Percentiles rank a stretch among this genome's conserved stretches.
phyloP scores from a whole-genome alignment of 1,284 basidiomycete species.

The Malassezia arunalokei region DNA sequence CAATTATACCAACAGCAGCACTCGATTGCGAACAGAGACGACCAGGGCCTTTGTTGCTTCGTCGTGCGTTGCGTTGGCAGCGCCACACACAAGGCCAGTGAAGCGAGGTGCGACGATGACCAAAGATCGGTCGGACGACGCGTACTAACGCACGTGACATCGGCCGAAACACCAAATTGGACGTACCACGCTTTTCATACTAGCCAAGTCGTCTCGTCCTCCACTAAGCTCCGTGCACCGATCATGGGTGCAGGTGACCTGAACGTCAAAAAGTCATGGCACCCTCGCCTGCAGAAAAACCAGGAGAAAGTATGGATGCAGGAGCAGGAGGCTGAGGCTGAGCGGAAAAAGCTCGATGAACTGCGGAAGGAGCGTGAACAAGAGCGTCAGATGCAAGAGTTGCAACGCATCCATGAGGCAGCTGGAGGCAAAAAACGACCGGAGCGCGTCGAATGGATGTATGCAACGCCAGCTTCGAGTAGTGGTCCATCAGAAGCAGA shows the following conservation, averaged over 20 bases:
- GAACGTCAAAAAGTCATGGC: slow-evolving; percentile 85
- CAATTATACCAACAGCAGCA: background rate
- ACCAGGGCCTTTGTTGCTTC: background rate
- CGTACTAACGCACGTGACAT: background rate
- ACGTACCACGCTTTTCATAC: background rate
- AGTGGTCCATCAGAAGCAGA: slow-evolving; percentile 65
- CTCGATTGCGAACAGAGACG: background rate
- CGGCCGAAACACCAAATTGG: slow-evolving; percentile 1
- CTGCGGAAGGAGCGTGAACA: slow-evolving; percentile 93
- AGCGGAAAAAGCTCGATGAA: slow-evolving; percentile 94
- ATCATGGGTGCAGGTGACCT: slow-evolving; percentile 67
- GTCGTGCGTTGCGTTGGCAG: background rate
- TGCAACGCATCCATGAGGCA: slow-evolving; percentile 65
- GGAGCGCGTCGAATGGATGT: slow-evolving; percentile 98
- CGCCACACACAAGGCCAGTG: background rate
- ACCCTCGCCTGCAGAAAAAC: slow-evolving; percentile 91
- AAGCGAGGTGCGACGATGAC: background rate
- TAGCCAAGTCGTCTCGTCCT: no score
- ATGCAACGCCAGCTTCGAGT: slow-evolving; percentile 79
- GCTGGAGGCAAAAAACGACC: slow-evolving; percentile 85
- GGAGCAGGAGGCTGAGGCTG: slow-evolving; percentile 90
- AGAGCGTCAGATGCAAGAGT: slow-evolving; percentile 86
- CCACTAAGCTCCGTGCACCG: background rate
- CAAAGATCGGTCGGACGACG: background rate
- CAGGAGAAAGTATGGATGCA: slow-evolving; percentile 99